Base-by-base conservation (phyloP, 2,329 filamentous ascomycete species). In the Cercospora sp. region DNA sequence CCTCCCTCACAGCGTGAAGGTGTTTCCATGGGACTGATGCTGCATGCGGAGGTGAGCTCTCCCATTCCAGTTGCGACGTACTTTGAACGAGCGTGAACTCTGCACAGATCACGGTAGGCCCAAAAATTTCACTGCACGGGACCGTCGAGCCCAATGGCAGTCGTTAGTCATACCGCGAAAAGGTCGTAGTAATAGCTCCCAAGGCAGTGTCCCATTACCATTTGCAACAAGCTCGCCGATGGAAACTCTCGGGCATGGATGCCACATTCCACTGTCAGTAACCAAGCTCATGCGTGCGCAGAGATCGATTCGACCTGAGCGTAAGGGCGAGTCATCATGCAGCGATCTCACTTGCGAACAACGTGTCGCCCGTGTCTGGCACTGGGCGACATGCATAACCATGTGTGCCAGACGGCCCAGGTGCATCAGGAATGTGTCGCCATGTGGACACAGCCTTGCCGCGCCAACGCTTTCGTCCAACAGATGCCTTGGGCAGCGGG, bases 391-490 rank as follows among this genome's bases (percentile, higher is more conserved):
- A 42, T 62, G 60, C 53, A 58, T 58, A 13, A 23, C 23, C n/a
- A 36, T 60, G 20, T 58, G 26, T 66, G 64, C 64, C 42, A 58
- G 58, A 31, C 42, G 12, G 57, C 28, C n/a, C 33, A 42, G 42
- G 40, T 58, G 60, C 65, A 36, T 63, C 60, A 31, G 58, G 48
- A 42, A 60, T 58, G 36, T 63, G 59, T 59, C 55, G 59, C 59
- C 60, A 40, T 65, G 57, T 61, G 67, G n/a, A 63, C 60, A 33
- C 51, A 40, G 61, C 61, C 63, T 68, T 16, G 65, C 48, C 48
- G 60, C 31, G 60, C 65, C 60, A 26, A 63, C 40, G 64, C 53
- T 59, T 59, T 28, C 64, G 69, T 65, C 51, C 60, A 45, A 57
- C 64, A 28, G 33, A 51, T 42, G 36, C 36, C 36, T n/a, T 42